These are phyloP conservation scores for Chrysanthemum seticuspe DNA, from an alignment of 129 eudicot genomes.

Conservation along the genomic window DNA sequence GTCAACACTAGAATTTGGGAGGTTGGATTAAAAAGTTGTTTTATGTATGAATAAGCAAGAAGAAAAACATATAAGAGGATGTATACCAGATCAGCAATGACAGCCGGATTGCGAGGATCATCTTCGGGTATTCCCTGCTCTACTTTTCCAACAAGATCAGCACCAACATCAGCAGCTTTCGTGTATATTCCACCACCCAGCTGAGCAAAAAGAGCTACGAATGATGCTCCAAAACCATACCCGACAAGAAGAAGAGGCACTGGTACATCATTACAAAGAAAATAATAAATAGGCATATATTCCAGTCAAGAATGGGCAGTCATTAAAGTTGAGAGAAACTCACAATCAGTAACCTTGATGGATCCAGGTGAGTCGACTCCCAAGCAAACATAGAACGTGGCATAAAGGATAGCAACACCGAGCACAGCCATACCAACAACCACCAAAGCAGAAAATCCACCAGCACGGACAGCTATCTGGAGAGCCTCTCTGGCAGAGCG, in stretches of 20 bases:
- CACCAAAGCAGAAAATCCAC: conserved; percentile 93
- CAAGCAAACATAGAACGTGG: conserved; percentile 84
- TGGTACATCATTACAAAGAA: conserved; percentile 35
- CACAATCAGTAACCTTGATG: conserved; percentile 93
- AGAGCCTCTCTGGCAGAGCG: conserved; percentile 97
- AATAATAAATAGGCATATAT: background rate
- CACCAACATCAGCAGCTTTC: conserved; percentile 99
- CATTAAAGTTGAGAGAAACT: conserved; percentile 25
- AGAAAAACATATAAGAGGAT: conserved; percentile 3
- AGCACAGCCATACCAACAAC: conserved; percentile 98
- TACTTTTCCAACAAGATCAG: conserved; percentile 99
- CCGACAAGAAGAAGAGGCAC: conserved; percentile 99
- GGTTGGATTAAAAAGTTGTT: too few relatives aligned
- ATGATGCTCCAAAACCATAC: conserved; percentile 99
- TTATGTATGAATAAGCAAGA: conserved; percentile 1
- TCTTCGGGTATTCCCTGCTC: conserved; percentile 99
- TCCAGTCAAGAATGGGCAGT: background rate
- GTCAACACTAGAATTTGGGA: too few relatives aligned
- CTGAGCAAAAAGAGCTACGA: conserved; percentile 99
- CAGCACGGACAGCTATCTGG: conserved; percentile 97
- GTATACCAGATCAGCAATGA: conserved; percentile 96
- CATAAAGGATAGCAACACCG: conserved; percentile 91
- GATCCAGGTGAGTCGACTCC: conserved; percentile 89
- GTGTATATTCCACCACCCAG: conserved; percentile 99
- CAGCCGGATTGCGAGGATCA: conserved; percentile 99